Base-by-base conservation (phyloP, 257 asterid genomes). In the Craterostigma plantagineum region DNA sequence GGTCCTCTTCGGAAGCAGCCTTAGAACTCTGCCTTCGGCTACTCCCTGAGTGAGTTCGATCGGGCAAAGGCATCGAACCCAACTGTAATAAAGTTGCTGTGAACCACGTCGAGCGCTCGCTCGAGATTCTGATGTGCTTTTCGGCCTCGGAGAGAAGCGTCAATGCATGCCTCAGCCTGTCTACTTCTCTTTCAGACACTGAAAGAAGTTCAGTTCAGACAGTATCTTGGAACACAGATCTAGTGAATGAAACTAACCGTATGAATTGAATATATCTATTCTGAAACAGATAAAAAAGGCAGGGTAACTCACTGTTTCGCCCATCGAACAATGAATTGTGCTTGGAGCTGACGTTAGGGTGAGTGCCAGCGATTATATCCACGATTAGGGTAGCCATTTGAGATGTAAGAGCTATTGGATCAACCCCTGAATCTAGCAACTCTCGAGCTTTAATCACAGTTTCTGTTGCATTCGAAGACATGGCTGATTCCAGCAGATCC, bases 51-150 rank as follows among this genome's bases (percentile, higher is more conserved):
- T 72, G 92, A 43, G 81, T 68, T 52, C 45, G 77, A 55, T 73
- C 91, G 0, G 79, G 79, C 4, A 91, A 72, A 37, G 95, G 66
- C 15, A 60, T 42, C 0, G 94, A 83, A 48, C 99, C 95, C 52
- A 90, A 64, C 52, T 83, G 95, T 42, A 90, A 62, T n/a, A 90
- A 61, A 34, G 99, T 90, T 51, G 94, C 98, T 0, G 93, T 83
- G 75, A 90, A 90, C 95, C 98, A 90, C 18, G 98, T 90, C 17
- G 98, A 79, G 36, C 92, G 82, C 53, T 83, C 98, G 33, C 68
- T 70, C 40, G 98, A 79, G 49, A 67, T 79, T 56, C 98, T 63
- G 46, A 83, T 68, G 50, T 79, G 99, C 68, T 77, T 90, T 64
- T 90, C 95, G 8, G 95, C 82, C 50, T 90, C 99, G 4, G 95